phyloP scores from a whole-genome alignment of 768 basidiomycete genomes.

The Rhodotorula toruloides region DNA sequence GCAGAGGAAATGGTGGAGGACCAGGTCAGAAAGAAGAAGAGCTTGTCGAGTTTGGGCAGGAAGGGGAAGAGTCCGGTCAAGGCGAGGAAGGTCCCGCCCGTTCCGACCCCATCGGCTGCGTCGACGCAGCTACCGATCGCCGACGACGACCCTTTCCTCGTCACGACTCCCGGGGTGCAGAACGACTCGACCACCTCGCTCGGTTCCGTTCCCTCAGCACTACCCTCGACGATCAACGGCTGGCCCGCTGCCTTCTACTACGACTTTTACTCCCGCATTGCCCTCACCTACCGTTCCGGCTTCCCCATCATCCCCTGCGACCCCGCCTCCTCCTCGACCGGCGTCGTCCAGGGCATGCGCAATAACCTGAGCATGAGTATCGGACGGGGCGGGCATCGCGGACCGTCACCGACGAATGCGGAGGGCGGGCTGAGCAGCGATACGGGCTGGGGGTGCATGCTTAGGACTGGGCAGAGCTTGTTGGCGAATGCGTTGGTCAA shows the following conservation, averaged over 20 bases:
- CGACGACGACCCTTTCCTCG: constrained; percentile 48
- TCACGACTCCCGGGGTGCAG: not conserved
- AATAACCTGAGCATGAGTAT: constrained; percentile 31
- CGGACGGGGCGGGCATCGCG: constrained; percentile 59
- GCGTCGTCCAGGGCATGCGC: constrained; percentile 45
- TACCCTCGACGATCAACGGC: constrained; percentile 32
- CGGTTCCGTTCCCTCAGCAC: constrained; percentile 12
- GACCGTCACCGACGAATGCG: constrained; percentile 48
- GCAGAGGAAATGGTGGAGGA: not conserved
- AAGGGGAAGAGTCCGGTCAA: constrained; percentile 28
- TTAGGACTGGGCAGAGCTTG: constrained; percentile 77
- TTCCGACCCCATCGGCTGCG: not conserved
- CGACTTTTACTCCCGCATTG: constrained; percentile 81
- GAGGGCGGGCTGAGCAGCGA: constrained; percentile 70
- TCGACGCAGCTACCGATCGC: constrained; percentile 46
- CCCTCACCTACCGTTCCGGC: constrained; percentile 86
- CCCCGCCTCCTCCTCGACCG: constrained; percentile 45
- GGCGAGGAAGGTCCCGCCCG: not conserved
- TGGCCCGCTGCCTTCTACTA: constrained; percentile 81
- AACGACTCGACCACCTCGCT: constrained; percentile 37
- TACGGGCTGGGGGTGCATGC: constrained; percentile 87
- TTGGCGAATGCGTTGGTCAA: constrained; percentile 73
- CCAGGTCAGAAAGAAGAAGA: not conserved
- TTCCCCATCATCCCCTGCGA: constrained; percentile 67
- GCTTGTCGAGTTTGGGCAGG: not conserved